Conservation (phyloP, 1,139 yeast species). For the Magnusiomyces ingens region DNA sequence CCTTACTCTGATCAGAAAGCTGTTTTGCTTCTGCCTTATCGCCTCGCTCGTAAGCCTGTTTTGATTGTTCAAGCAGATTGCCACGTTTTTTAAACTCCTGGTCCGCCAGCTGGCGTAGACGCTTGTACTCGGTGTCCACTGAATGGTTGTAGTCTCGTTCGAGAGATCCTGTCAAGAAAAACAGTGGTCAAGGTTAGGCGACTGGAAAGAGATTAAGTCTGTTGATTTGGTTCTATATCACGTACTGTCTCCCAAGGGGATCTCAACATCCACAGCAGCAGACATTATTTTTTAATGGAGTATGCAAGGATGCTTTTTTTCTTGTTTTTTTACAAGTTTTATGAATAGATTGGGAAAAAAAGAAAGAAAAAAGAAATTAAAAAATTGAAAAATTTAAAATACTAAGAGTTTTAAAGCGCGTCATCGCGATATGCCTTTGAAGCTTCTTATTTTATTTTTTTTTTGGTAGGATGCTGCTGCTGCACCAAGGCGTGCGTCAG, state of each 20-base stretch:
- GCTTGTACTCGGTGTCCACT: constrained; percentile 44
- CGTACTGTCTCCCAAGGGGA: not conserved
- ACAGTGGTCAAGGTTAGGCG: not conserved
- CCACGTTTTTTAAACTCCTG: constrained; percentile 53
- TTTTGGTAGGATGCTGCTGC: too few relatives aligned
- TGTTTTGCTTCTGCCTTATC: constrained; percentile 67
- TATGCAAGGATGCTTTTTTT: too few relatives aligned
- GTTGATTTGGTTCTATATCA: not conserved
- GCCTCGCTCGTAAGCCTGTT: constrained; percentile 67
- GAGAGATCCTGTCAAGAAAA: constrained; percentile 15
- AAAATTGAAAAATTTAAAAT: too few relatives aligned
- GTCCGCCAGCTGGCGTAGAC: constrained; percentile 62
- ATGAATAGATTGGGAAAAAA: too few relatives aligned
- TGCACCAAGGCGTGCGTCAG: too few relatives aligned
- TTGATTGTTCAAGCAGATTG: constrained; percentile 59
- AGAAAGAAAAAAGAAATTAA: too few relatives aligned
- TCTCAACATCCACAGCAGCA: too few relatives aligned
- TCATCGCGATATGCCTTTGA: too few relatives aligned
- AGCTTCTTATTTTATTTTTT: too few relatives aligned
- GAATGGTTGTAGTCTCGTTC: constrained; percentile 36
- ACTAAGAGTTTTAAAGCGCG: too few relatives aligned
- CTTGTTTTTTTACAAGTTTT: too few relatives aligned
- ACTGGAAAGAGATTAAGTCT: not conserved
- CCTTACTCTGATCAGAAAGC: constrained; percentile 62
- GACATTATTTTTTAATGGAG: too few relatives aligned